Percentiles rank a stretch among this genome's conserved stretches.
phyloP scores from a whole-genome alignment of 108 stramenopile species.

The Bacterosira constricta region DNA sequence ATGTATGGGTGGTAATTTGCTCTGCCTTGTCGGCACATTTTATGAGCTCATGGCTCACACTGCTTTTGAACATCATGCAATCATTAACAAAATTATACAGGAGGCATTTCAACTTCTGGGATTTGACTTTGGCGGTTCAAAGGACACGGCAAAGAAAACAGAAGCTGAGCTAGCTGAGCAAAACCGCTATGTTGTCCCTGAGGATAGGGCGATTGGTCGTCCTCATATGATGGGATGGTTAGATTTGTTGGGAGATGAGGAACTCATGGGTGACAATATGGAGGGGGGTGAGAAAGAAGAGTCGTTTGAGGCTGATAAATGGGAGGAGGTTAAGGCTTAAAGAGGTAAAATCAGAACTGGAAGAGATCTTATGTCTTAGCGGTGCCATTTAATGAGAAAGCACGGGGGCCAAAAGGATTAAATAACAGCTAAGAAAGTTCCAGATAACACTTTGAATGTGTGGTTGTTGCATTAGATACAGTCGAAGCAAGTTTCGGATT shows the following conservation, averaged over 20 bases:
- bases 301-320: constrained; percentile 46
- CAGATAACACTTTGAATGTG: too few species aligned
- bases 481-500: too few species aligned
- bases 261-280: constrained; percentile 19
- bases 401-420: too few species aligned
- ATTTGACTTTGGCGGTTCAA: constrained; percentile 44
- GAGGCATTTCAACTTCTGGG: constrained; percentile 46
- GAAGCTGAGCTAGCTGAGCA: too few species aligned
- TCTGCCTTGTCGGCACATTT: background rate
- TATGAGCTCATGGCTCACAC: background rate
- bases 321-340: constrained; percentile 41
- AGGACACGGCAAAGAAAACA: background rate
- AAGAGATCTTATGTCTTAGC: too few species aligned
- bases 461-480: too few species aligned
- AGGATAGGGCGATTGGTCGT: constrained; percentile 71
- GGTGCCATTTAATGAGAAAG: too few species aligned
- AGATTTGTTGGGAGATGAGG: constrained; percentile 57
- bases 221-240: constrained; percentile 86
- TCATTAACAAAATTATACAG: constrained; percentile 6
- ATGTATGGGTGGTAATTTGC: background rate
- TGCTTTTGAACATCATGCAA: too few species aligned
- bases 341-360: too few species aligned
- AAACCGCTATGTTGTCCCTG: constrained; percentile 62
- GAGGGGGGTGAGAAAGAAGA: constrained; percentile 10
- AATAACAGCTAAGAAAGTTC: too few species aligned